Evolutionary conservation across 257 asterid species (phyloP).

Genomic region (Salvia miltiorrhiza): DNA sequence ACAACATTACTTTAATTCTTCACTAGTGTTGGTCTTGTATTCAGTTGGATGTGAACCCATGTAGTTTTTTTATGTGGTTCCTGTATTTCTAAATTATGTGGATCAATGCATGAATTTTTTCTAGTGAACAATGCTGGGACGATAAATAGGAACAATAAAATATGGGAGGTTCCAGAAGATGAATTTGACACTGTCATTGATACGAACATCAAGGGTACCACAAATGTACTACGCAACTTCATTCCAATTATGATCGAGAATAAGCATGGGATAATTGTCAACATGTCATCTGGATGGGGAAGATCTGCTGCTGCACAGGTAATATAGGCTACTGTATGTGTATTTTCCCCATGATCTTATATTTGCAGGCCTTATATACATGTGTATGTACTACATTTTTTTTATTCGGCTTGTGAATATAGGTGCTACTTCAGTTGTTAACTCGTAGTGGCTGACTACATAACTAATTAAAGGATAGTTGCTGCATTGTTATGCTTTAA

Average conservation of each 20-base stretch:
- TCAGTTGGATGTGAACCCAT: neutral
- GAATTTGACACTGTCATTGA: constrained; percentile 86
- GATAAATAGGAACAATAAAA: constrained; percentile 74
- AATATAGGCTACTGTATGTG: constrained; percentile 8
- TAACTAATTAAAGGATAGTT: constrained; percentile 12
- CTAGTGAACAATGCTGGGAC: constrained; percentile 96
- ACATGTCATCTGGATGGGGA: constrained; percentile 99
- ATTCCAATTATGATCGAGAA: constrained; percentile 79
- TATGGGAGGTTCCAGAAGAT: constrained; percentile 92
- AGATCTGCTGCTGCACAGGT: constrained; percentile 99
- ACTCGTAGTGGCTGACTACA: constrained; percentile 3
- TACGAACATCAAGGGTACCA: constrained; percentile 78
- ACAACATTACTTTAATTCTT: neutral
- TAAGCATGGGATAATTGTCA: constrained; percentile 85
- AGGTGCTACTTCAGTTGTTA: constrained; percentile 14
- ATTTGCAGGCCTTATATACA: neutral
- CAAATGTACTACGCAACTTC: constrained; percentile 85
- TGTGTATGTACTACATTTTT: neutral
- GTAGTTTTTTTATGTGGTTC: neutral
- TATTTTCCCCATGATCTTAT: constrained; percentile 10
- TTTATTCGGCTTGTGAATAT: neutral
- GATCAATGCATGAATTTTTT: constrained; percentile 16
- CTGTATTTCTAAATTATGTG: neutral
- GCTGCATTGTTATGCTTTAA: constrained; percentile 8
- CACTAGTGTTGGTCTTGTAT: constrained; percentile 3